A percentile compares a stretch with the other conserved stretches of the same genome.
These are phyloP conservation scores for Beta lomatogona DNA, from an alignment of 179 eudicot genomes.

Conservation along the genomic window DNA sequence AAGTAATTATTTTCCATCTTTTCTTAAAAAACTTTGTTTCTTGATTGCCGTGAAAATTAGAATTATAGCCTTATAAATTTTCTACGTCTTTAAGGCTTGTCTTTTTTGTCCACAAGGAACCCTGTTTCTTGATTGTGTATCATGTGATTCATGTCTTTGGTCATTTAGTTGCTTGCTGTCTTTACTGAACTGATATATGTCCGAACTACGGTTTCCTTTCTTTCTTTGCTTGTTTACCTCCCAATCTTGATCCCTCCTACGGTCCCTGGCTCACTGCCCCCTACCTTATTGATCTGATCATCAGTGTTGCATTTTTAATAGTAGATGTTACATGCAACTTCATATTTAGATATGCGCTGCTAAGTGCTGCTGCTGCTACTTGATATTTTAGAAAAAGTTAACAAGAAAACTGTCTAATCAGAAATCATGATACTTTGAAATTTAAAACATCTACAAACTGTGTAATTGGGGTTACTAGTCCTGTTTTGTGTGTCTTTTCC, in stretches of 20 bases:
- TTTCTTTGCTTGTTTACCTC: not conserved
- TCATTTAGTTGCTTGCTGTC: not conserved
- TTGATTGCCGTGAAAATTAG: constrained; percentile 3
- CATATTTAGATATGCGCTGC: not conserved
- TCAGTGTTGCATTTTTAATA: not conserved
- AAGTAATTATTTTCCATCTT: constrained; percentile 16
- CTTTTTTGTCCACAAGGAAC: not conserved
- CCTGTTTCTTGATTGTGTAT: not conserved
- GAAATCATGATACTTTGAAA: too few species aligned
- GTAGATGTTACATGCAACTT: not conserved
- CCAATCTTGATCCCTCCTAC: not conserved
- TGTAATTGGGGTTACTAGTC: too few species aligned
- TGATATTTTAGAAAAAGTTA: too few species aligned
- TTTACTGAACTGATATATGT: not conserved
- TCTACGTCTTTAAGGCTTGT: not conserved
- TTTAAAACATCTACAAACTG: too few species aligned
- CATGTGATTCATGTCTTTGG: not conserved
- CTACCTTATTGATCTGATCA: not conserved
- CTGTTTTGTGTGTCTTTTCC: too few species aligned
- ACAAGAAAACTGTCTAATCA: too few species aligned
- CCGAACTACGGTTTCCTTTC: not conserved
- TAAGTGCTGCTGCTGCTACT: not conserved
- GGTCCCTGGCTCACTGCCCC: not conserved
- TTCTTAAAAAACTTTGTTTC: not conserved
- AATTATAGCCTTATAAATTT: not conserved